Evolutionary conservation across 768 basidiomycete genomes (phyloP).

Genomic region (Mycena polygramma): DNA sequence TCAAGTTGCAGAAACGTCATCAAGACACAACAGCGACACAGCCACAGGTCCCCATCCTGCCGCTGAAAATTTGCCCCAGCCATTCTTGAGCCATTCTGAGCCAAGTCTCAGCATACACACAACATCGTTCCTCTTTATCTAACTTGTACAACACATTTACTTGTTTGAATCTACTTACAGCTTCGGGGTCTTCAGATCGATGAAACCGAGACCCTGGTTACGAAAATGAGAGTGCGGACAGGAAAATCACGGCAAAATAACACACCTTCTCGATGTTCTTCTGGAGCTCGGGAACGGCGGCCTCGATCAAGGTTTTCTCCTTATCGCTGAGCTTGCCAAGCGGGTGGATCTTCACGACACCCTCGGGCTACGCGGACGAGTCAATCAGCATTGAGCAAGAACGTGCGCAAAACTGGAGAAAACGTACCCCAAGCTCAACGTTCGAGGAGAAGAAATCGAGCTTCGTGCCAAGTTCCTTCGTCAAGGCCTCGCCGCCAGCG

Average conservation of each 20-base stretch:
- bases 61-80: no score
- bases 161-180: slow-evolving; percentile 26
- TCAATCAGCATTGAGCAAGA: slow-evolving; percentile 4
- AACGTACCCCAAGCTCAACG: slow-evolving; percentile 87
- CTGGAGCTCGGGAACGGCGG: slow-evolving; percentile 84
- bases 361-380: slow-evolving; percentile 67
- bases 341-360: slow-evolving; percentile 85
- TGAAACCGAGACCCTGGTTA: slow-evolving; percentile 39
- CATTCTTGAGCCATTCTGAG: no score
- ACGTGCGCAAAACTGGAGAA: slow-evolving; percentile 7
- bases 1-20: no score
- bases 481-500: slow-evolving; percentile 78
- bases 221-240: neutral
- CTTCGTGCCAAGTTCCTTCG: slow-evolving; percentile 80
- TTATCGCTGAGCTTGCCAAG: slow-evolving; percentile 80
- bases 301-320: slow-evolving; percentile 83
- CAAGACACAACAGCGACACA: no score
- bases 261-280: slow-evolving; percentile 79
- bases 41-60: no score
- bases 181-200: slow-evolving; percentile 40
- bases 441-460: slow-evolving; percentile 91
- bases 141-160: slow-evolving; percentile 32
- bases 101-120: no score
- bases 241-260: slow-evolving; percentile 5
- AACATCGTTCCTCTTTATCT: slow-evolving; percentile 15